Base-by-base conservation (phyloP, 1,284 basidiomycete genomes). In the Cryptococcus sp. region DNA sequence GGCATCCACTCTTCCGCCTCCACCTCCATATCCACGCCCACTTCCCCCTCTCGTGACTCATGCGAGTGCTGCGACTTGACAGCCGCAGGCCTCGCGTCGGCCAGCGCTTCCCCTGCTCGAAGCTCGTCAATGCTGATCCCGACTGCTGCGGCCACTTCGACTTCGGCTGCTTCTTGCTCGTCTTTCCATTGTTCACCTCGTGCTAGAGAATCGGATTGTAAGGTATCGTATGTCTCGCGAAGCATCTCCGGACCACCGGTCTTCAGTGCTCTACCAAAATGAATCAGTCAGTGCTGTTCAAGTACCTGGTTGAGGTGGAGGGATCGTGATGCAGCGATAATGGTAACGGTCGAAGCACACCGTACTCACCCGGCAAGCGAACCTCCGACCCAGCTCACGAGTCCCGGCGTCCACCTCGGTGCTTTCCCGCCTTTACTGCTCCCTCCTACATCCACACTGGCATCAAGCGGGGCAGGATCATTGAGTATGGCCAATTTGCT, bases 381-480 rank as follows among this genome's bases (percentile, higher is more conserved):
- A 0, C 91, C 93, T 3, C 93, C 93, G n/a, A 97, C 86, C 93
- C 93, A 97, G 0, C 88, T 83, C 76, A 93, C 82, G 39, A 86
- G 82, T 1, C 86, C 85, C 2, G 92, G 88, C 6, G 86, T 80
- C 78, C 93, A 95, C 0, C 90, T 88, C 0, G 93, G 93, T 0
- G 90, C 90, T 66, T 85, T 88, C 3, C 92, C 92, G 0, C 86
- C 86, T 61, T 85, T 86, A 0, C 67, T 51, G 81, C 20, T 85
- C 84, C 51, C 64, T 5, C 30, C 30, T 8, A 13, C 30, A 13
- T 13, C 57, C 63, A 4, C 25, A 25, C 25, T 25, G 6, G 64
- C 62, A 45, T 68, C 68, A 3, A 69, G 50, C 15, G 76, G 74
- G 10, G 63, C 55, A 5, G 92, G 91, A 68, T 92, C 88, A 71